These are phyloP conservation scores for Nakaseomyces kungkrabaensis DNA, from an alignment of 1,139 yeast genomes.

Conservation along the genomic window DNA sequence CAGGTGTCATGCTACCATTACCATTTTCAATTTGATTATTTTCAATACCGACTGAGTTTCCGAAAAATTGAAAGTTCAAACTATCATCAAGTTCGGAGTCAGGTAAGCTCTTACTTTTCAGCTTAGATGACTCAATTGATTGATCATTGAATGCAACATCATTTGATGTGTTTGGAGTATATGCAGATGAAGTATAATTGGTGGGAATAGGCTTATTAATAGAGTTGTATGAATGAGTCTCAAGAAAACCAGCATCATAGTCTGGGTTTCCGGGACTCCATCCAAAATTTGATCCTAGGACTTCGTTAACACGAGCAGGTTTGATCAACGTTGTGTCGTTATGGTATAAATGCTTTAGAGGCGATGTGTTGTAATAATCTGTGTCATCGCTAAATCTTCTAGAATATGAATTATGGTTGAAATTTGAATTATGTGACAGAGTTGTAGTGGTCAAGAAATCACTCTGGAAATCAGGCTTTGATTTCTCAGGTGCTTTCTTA, in stretches of 20 bases:
- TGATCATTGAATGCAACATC: neutral
- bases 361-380: constrained; percentile 25
- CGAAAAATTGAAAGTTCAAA: neutral
- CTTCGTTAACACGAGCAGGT: constrained; percentile 16
- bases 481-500: neutral
- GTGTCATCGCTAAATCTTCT: constrained; percentile 24
- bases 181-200: constrained; percentile 1
- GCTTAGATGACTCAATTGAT: neutral
- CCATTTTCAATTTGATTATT: neutral
- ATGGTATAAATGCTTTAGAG: constrained; percentile 23
- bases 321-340: constrained; percentile 12
- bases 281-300: constrained; percentile 4
- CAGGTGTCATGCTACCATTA: neutral
- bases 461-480: neutral
- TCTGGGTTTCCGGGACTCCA: neutral
- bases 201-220: neutral
- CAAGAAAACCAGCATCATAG: constrained; percentile 1
- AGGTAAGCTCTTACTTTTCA: neutral
- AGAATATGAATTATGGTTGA: constrained; percentile 5
- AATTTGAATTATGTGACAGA: neutral
- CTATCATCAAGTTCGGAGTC: neutral
- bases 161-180: neutral
- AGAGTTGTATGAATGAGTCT: neutral
- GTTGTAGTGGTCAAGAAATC: constrained; percentile 1
- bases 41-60: neutral